Percentiles rank a stretch among this genome's conserved stretches.
These are phyloP conservation scores for Stephanodiscus minutulus DNA, from an alignment of 108 stramenopile species.

Conservation along the genomic window DNA sequence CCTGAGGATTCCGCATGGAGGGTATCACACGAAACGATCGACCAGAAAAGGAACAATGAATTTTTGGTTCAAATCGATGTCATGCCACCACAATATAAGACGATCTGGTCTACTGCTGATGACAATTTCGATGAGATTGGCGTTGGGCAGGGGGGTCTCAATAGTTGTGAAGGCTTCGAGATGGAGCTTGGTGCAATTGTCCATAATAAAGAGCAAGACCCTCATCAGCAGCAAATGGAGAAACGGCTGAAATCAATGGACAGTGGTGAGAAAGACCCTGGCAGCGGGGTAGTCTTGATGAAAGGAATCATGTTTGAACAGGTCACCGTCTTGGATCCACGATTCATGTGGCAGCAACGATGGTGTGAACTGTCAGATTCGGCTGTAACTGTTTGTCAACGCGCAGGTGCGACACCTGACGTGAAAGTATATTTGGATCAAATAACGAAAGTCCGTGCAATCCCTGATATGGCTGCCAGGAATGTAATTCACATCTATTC, in stretches of 20 bases:
- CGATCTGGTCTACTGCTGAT: neutral
- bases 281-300: slow-evolving; percentile 6
- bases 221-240: too few species aligned
- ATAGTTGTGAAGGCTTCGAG: too few species aligned
- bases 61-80: slow-evolving; percentile 21
- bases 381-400: slow-evolving; percentile 12
- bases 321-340: slow-evolving; percentile 18
- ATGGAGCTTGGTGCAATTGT: too few species aligned
- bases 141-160: neutral
- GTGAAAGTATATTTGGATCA: slow-evolving; percentile 19
- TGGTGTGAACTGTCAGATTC: slow-evolving; percentile 29
- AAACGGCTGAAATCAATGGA: neutral
- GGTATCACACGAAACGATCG: slow-evolving; percentile 32
- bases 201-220: too few species aligned
- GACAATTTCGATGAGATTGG: neutral
- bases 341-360: slow-evolving; percentile 27
- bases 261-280: slow-evolving; percentile 3
- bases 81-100: slow-evolving; percentile 6
- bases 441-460: slow-evolving; percentile 19
- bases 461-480: slow-evolving; percentile 8
- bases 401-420: slow-evolving; percentile 2
- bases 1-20: slow-evolving; percentile 28
- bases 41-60: slow-evolving; percentile 37
- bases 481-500: slow-evolving; percentile 35
- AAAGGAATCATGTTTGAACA: slow-evolving; percentile 23